Conservation (phyloP, 2,329 filamentous ascomycete species). For the Ambrosiella cleistominuta region DNA sequence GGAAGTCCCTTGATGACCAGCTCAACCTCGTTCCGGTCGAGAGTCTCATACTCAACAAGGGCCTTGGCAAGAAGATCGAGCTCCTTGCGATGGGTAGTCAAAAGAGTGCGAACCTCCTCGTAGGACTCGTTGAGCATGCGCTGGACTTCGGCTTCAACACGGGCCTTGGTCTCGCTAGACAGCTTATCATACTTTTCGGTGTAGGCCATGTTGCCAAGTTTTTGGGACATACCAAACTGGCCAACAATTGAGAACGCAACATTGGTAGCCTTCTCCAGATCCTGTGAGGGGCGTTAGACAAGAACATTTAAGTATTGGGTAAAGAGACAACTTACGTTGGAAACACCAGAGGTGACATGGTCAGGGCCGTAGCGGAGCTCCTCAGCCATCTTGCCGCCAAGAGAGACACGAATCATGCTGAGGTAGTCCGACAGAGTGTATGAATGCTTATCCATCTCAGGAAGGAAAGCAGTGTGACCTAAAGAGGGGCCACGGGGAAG, state of each 20-base stretch:
- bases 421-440: constrained; percentile 71
- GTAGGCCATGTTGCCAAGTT: constrained; percentile 80
- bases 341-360: constrained; percentile 77
- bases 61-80: constrained; percentile 78
- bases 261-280: constrained; percentile 66
- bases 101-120: constrained; percentile 50
- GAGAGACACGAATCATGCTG: constrained; percentile 58
- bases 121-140: constrained; percentile 69
- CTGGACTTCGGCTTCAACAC: constrained; percentile 79
- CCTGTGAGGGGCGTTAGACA: constrained; percentile 29
- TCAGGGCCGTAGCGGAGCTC: constrained; percentile 86
- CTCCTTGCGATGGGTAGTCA: constrained; percentile 62
- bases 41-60: constrained; percentile 82
- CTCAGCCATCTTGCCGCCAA: constrained; percentile 79
- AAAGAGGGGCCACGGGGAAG: constrained; percentile 75
- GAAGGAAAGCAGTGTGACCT: constrained; percentile 73
- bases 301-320: background rate
- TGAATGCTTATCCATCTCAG: constrained; percentile 84
- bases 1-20: constrained; percentile 78
- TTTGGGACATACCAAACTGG: constrained; percentile 71
- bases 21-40: constrained; percentile 77
- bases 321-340: constrained; percentile 37
- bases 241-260: constrained; percentile 81
- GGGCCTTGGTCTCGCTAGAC: constrained; percentile 68
- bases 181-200: constrained; percentile 62